Evolutionary conservation across 2,329 filamentous ascomycete genomes (phyloP).

Genomic region (Capronia coronata): DNA sequence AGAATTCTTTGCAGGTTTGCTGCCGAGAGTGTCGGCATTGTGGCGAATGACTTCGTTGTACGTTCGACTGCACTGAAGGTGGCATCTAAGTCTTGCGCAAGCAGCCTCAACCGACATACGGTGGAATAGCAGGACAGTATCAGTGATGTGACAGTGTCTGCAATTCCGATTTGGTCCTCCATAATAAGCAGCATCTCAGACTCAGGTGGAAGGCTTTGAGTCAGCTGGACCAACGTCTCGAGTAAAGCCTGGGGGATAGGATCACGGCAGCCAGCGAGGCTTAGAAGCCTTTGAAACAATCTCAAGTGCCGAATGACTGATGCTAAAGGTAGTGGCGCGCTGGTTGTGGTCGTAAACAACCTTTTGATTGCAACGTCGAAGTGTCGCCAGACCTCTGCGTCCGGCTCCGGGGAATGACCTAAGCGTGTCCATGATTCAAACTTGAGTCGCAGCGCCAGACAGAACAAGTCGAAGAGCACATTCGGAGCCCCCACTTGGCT

Average conservation of each 20-base stretch:
- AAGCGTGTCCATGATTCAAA: constrained; percentile 40
- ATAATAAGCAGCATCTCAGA: constrained; percentile 2
- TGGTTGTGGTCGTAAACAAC: background rate
- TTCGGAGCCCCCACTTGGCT: background rate
- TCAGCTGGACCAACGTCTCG: constrained; percentile 4
- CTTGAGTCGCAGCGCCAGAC: constrained; percentile 40
- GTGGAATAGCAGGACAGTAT: constrained; percentile 10
- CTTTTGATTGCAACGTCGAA: constrained; percentile 36
- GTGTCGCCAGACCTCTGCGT: constrained; percentile 40
- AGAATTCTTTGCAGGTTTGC: constrained; percentile 12
- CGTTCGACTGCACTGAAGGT: constrained; percentile 1
- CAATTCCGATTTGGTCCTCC: constrained; percentile 8
- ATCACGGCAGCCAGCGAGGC: background rate
- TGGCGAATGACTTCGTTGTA: constrained; percentile 1
- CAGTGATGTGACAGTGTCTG: background rate
- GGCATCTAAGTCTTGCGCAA: background rate
- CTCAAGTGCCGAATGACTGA: background rate
- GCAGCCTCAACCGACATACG: constrained; percentile 2
- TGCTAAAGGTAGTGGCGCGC: background rate
- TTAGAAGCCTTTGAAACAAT: constrained; percentile 6
- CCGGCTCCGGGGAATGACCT: constrained; percentile 37
- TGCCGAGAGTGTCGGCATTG: background rate
- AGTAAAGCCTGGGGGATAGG: constrained; percentile 7
- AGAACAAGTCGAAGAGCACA: constrained; percentile 25
- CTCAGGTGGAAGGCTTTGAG: background rate